A percentile compares a stretch with the other conserved stretches of the same genome.
phyloP scores from a whole-genome alignment of 441 rosid genomes.

The Gossypium lobatum region DNA sequence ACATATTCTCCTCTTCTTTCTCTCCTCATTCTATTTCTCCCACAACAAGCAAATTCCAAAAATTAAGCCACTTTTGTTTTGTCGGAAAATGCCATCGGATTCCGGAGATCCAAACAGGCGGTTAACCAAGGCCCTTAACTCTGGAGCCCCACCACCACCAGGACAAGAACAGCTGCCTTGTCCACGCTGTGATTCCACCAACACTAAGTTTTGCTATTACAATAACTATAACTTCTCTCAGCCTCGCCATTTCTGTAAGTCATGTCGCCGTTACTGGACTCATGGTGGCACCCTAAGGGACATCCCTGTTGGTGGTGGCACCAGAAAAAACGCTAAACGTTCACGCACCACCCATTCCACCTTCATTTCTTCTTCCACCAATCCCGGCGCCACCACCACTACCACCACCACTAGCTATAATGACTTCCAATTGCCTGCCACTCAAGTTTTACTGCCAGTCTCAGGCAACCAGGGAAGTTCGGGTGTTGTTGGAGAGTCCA shows the following conservation, averaged over 20 bases:
- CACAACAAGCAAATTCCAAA: neutral
- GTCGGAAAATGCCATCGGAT: conserved; percentile 42
- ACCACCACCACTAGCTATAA: conserved; percentile 13
- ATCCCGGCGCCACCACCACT: conserved; percentile 7
- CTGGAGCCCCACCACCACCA: conserved; percentile 38
- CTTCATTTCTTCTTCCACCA: conserved; percentile 14
- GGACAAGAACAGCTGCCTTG: conserved; percentile 81
- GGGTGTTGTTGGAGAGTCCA: conserved; percentile 25
- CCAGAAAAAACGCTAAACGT: conserved; percentile 73
- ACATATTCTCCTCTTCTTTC: neutral
- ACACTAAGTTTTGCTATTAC: conserved; percentile 92
- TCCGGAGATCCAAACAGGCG: conserved; percentile 30
- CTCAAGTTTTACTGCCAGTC: conserved; percentile 36
- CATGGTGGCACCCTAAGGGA: conserved; percentile 91
- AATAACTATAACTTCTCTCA: conserved; percentile 93
- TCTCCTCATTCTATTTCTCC: neutral
- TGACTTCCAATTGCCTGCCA: conserved; percentile 34
- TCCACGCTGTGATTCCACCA: conserved; percentile 82
- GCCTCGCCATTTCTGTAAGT: conserved; percentile 93
- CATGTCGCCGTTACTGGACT: conserved; percentile 97
- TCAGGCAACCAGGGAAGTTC: conserved; percentile 27
- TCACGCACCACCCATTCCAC: conserved; percentile 37
- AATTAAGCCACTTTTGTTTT: neutral
- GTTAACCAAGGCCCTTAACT: conserved; percentile 20
- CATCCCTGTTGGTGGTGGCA: conserved; percentile 79